Evolutionary conservation across 129 eudicot species (phyloP).

Genomic region (Ambrosia artemisiifolia): DNA sequence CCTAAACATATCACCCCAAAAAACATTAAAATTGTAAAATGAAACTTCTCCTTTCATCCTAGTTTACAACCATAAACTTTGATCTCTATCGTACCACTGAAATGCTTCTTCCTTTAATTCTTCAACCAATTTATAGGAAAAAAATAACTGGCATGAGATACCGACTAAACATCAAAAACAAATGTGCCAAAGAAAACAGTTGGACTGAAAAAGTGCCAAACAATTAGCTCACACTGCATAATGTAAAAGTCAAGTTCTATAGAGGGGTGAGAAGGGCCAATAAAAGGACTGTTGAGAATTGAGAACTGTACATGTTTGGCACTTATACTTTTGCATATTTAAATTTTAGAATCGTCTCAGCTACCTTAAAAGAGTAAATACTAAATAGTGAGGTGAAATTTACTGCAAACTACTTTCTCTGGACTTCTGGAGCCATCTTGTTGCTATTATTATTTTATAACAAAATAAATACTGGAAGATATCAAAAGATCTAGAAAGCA

Average conservation of each 20-base stretch:
- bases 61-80: no score
- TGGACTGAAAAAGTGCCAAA: constrained; percentile 16
- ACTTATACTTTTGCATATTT: not conserved
- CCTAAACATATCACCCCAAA: no score
- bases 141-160: constrained; percentile 20
- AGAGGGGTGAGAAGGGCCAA: not conserved
- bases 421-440: no score
- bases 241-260: constrained; percentile 1
- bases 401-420: no score
- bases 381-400: not conserved
- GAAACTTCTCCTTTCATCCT: no score
- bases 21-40: no score
- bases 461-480: no score
- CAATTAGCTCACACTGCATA: not conserved
- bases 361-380: not conserved
- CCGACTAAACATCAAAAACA: constrained; percentile 10
- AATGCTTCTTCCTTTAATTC: no score
- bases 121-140: no score
- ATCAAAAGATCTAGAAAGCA: no score
- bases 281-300: constrained; percentile 2
- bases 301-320: not conserved
- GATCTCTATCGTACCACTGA: no score
- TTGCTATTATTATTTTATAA: no score
- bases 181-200: not conserved
- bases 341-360: not conserved